Base-by-base conservation (phyloP, 2,329 filamentous ascomycete species). In the Sarocladiaceae sp. region DNA sequence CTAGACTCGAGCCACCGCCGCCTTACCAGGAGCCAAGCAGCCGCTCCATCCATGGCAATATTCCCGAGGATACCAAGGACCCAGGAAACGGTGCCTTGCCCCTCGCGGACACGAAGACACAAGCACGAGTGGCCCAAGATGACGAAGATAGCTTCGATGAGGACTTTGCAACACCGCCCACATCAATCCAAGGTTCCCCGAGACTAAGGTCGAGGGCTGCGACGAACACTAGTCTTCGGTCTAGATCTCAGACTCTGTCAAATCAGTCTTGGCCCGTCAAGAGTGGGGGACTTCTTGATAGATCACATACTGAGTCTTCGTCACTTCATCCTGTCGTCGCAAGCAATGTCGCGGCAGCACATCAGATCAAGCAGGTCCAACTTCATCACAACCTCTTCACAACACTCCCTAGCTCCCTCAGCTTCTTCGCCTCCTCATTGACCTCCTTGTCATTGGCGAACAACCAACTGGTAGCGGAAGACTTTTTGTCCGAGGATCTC, bases 371-470 rank as follows among this genome's bases (percentile, higher is more conserved):
- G 31, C 71, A 78, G 34, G 62, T 93, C 1, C 79, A 83, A 48
- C 70, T 96, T 31, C 82, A 90, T 45, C 82, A 87, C 57, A 97
- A 96, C 59, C 70, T 79, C 1, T 78, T 96, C 45, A 75, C 77
- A 0, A 64, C 65, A 4, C 76, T 96, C 3, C 90, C 91, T 0
- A 69, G 74, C 20, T 79, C 83, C 0, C 70, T 96, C 11, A 78
- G 75, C 15, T 80, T 84, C 54, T 83, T 95, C 49, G 78, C 83
- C 2, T 71, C 79, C 12, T 83, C 80, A 2, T 64, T 97, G 31
- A 82, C 80, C 0, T 76, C 80, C 1, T 72, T 95, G 13, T 87
- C 85, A 40, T 60, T 95, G 19, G 79, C 87, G 2, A 77, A 88
- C 55, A 94, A 95, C 58, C 77, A 85, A 45, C 67, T 91, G 19